These are phyloP conservation scores for Cucumis cinereus DNA, from an alignment of 306 rosid genomes.

Conservation along the genomic window DNA sequence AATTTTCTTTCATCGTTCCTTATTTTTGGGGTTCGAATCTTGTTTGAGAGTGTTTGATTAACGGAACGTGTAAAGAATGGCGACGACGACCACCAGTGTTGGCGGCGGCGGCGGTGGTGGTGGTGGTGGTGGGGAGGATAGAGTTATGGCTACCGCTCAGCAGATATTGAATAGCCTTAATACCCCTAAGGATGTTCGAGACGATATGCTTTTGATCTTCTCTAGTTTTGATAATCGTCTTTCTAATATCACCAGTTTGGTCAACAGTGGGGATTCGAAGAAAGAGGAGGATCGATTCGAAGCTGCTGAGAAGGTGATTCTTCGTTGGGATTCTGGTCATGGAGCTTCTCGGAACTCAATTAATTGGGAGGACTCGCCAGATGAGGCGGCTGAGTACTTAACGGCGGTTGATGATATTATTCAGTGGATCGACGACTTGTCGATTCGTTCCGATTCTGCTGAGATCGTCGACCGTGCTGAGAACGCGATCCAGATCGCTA, in stretches of 20 bases:
- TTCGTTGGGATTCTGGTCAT: conserved; percentile 40
- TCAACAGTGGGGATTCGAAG: conserved; percentile 55
- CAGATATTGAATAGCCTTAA: conserved; percentile 76
- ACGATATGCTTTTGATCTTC: conserved; percentile 85
- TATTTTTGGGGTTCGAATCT: not conserved
- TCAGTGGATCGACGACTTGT: conserved; percentile 43
- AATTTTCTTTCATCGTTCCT: not conserved
- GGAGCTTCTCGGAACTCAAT: conserved; percentile 27
- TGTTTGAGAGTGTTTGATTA: not conserved
- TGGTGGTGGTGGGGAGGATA: conserved; percentile 45
- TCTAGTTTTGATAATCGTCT: conserved; percentile 82
- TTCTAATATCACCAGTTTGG: conserved; percentile 54
- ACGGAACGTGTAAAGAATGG: conserved; percentile 13
- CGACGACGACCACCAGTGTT: conserved; percentile 52
- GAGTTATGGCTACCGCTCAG: conserved; percentile 90
- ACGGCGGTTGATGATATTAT: conserved; percentile 75
- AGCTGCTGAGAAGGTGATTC: conserved; percentile 70
- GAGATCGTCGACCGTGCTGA: conserved; percentile 65
- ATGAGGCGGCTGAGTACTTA: conserved; percentile 44
- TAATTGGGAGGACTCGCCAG: conserved; percentile 40
- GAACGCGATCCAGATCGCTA: conserved; percentile 82
- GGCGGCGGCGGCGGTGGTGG: conserved; percentile 21
- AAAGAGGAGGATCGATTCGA: conserved; percentile 44
- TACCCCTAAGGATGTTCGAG: conserved; percentile 73
- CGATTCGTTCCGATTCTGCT: conserved; percentile 32